Percentiles rank a stretch among this genome's conserved stretches.
Evolutionary conservation across 192 early-diverging fungal species (phyloP).

Genomic region (Ambispora gerdemannii): DNA sequence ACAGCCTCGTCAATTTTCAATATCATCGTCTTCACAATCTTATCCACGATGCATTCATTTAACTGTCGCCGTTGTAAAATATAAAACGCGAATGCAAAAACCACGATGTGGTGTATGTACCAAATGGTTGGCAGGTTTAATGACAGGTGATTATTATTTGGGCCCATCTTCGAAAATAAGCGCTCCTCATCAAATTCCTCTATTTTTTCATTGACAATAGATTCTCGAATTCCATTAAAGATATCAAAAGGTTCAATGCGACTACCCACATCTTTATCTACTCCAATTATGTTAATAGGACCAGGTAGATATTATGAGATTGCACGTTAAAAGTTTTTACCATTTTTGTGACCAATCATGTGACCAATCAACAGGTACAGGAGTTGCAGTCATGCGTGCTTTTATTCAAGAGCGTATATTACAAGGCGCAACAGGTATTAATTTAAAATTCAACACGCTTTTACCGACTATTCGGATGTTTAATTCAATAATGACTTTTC

Average conservation of each 20-base stretch:
- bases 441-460: not conserved
- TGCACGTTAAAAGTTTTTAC: too few relatives aligned
- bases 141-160: slow-evolving; percentile 40
- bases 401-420: slow-evolving; percentile 60
- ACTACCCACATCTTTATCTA: slow-evolving; percentile 49
- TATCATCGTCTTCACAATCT: slow-evolving; percentile 60
- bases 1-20: slow-evolving; percentile 80
- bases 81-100: slow-evolving; percentile 72
- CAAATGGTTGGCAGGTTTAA: slow-evolving; percentile 59
- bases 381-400: slow-evolving; percentile 88
- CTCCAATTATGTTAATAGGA: slow-evolving; percentile 78
- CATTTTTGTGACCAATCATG: too few relatives aligned
- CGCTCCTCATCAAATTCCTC: not conserved
- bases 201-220: not conserved
- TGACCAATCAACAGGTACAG: too few relatives aligned
- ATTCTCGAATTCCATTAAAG: slow-evolving; percentile 39
- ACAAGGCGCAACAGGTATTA: slow-evolving; percentile 40
- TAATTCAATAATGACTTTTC: slow-evolving; percentile 1
- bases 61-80: slow-evolving; percentile 78
- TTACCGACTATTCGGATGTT: not conserved
- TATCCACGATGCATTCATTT: slow-evolving; percentile 29
- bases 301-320: too few relatives aligned
- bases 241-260: slow-evolving; percentile 66
- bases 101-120: slow-evolving; percentile 82
- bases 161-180: slow-evolving; percentile 1